Conservation (phyloP, 306 rosid species). For the Oemleria cerasiformis region DNA sequence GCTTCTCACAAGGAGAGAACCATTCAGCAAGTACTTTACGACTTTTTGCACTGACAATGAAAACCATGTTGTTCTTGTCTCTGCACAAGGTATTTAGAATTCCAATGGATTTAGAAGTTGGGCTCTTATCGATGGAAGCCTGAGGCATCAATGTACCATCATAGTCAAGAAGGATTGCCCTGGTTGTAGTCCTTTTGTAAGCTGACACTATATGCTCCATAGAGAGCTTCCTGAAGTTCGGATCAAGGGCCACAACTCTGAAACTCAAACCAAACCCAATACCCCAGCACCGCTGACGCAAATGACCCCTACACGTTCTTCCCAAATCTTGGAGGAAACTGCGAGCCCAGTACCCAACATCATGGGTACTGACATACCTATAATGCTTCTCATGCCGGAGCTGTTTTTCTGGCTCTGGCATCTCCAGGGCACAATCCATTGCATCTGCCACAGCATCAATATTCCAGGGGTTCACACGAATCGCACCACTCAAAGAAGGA, state of each 20-base stretch:
- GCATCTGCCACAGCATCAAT: slow-evolving; percentile 85
- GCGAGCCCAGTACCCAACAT: slow-evolving; percentile 88
- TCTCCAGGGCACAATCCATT: slow-evolving; percentile 65
- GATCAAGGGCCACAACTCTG: slow-evolving; percentile 82
- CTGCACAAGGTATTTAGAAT: slow-evolving; percentile 57
- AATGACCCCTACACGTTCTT: slow-evolving; percentile 74
- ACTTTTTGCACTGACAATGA: slow-evolving; percentile 71
- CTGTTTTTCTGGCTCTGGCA: slow-evolving; percentile 70
- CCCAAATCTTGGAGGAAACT: slow-evolving; percentile 82
- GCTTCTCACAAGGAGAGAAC: slow-evolving; percentile 77
- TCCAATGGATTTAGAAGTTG: slow-evolving; percentile 49
- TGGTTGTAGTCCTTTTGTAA: slow-evolving; percentile 54
- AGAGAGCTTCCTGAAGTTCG: slow-evolving; percentile 71
- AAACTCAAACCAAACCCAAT: slow-evolving; percentile 86
- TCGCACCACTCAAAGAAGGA: slow-evolving; percentile 86
- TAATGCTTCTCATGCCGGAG: slow-evolving; percentile 92
- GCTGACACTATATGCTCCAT: slow-evolving; percentile 78
- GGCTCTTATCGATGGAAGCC: slow-evolving; percentile 64
- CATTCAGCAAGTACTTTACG: slow-evolving; percentile 56
- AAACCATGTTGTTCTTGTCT: slow-evolving; percentile 68
- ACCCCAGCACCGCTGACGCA: slow-evolving; percentile 74
- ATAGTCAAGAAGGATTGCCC: slow-evolving; percentile 80
- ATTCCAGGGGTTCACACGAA: slow-evolving; percentile 90
- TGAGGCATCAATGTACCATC: slow-evolving; percentile 85
- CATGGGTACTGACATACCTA: slow-evolving; percentile 83